phyloP scores from a whole-genome alignment of 306 rosid species.

The Gastrolobium bilobum region DNA sequence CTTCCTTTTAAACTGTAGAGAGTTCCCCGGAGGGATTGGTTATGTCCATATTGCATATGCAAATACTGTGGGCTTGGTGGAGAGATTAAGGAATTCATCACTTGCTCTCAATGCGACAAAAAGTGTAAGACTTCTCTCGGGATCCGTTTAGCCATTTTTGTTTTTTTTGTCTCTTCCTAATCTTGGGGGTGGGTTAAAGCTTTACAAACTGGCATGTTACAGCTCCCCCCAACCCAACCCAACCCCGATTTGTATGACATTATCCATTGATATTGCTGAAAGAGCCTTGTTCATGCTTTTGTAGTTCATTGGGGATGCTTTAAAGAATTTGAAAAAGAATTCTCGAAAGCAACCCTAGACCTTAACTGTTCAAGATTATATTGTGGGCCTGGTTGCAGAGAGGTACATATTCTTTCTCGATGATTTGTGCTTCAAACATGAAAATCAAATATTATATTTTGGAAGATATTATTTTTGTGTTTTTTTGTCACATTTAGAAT shows the following conservation, averaged over 20 bases:
- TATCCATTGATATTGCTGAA: neutral
- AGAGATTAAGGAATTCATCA: conserved; percentile 13
- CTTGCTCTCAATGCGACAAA: conserved; percentile 48
- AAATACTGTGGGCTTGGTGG: conserved; percentile 37
- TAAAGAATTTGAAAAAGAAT: neutral
- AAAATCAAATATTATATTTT: neutral
- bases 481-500: neutral
- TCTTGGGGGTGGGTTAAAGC: neutral
- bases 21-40: conserved; percentile 50
- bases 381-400: conserved; percentile 19
- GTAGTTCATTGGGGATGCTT: conserved; percentile 56
- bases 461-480: neutral
- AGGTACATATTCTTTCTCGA: conserved; percentile 40
- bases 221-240: neutral
- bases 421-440: neutral
- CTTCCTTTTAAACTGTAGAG: conserved; percentile 35
- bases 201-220: neutral
- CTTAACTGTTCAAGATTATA: conserved; percentile 6
- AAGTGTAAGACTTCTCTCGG: conserved; percentile 38
- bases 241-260: neutral
- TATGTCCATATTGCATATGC: conserved; percentile 58
- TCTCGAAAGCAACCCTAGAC: neutral
- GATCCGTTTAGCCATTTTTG: neutral
- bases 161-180: neutral
- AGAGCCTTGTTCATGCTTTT: neutral